These are phyloP conservation scores for Pelagophyceae sp. DNA, from an alignment of 352 stramenopile species.

Conservation along the genomic window DNA sequence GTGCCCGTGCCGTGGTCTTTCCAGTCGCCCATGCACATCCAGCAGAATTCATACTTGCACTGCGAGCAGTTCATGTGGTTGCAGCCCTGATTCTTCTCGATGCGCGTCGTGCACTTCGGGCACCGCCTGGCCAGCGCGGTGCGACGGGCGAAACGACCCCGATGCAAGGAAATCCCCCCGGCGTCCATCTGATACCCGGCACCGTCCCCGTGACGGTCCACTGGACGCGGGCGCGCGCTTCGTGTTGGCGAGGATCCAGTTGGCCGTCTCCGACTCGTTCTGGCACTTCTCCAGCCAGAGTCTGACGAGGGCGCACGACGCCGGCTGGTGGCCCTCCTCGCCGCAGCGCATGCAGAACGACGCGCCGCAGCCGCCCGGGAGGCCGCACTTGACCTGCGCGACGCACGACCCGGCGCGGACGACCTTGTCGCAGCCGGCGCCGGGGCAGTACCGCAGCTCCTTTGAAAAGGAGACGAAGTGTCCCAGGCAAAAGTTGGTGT, in stretches of 20 bases:
- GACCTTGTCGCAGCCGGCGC: constrained; percentile 72
- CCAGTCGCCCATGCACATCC: constrained; percentile 82
- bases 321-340: constrained; percentile 75
- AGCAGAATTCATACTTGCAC: constrained; percentile 83
- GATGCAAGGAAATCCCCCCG: too few species aligned
- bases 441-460: constrained; percentile 79
- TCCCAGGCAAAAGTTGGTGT: constrained; percentile 65
- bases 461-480: constrained; percentile 87
- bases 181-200: too few species aligned
- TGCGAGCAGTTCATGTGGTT: constrained; percentile 88
- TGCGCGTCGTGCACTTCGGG: constrained; percentile 83
- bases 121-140: too few species aligned
- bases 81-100: constrained; percentile 88
- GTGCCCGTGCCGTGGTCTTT: constrained; percentile 72
- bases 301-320: constrained; percentile 70
- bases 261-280: constrained; percentile 86
- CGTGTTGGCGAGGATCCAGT: constrained; percentile 91
- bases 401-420: constrained; percentile 69
- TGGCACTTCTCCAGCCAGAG: constrained; percentile 81
- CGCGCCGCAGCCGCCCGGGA: constrained; percentile 26
- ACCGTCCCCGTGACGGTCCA: too few species aligned
- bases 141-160: too few species aligned
- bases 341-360: constrained; percentile 61
- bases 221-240: constrained; percentile 68
- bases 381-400: constrained; percentile 46